Evolutionary conservation across 108 stramenopile species (phyloP), one percentile per base, ranked within the genome.

Genomic region (Cyclotella distinguenda): DNA sequence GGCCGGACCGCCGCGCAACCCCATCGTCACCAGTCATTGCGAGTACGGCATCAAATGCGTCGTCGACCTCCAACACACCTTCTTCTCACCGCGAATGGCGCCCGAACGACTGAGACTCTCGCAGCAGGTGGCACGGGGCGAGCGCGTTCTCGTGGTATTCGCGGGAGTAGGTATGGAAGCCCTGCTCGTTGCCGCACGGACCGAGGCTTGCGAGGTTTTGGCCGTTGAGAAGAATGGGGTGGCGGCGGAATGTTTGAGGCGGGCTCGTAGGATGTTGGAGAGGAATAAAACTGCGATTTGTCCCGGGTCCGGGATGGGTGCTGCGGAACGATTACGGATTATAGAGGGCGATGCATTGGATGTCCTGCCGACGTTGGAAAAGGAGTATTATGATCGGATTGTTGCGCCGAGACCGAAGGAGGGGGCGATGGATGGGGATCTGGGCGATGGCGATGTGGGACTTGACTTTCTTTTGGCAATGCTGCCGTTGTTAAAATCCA

Each of bases 141-240:
- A 95, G 64, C 58, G 77, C 25, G 89, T 95, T 4, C 59, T 95
- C 38, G 86, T 86, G 4, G 72, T 91, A 26, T 95, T 95, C 48
- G 79, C 86, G 23, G 94, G 94, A 34, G 89, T 91, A 0, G 90
- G 86, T 6, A 86, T 91, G 87, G 94, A 95, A 25, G 94, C 89
- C 6, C 45, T 95, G 45, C 86, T 88, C 44, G 84, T 95, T 61
- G 90, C 83, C 6, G 86, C 86, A 8, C 46, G 87, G 27, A 95
- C 89, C 9, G 90, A 90, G 66, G 85, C 88, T 12, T 68, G 35
- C 3, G 70, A 76, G 45, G 82, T 95, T 42, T 60, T 84, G 30
- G 70, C 83, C 4, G 66, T 95, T 22, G 94, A 95, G 57, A 48
- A 81, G 50, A 95, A 92, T 78, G 62, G 75, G n/a, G 70, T 84